These are phyloP conservation scores for Emericellopsis cladophorae DNA, from an alignment of 2,329 filamentous ascomycete species.

Conservation along the genomic window DNA sequence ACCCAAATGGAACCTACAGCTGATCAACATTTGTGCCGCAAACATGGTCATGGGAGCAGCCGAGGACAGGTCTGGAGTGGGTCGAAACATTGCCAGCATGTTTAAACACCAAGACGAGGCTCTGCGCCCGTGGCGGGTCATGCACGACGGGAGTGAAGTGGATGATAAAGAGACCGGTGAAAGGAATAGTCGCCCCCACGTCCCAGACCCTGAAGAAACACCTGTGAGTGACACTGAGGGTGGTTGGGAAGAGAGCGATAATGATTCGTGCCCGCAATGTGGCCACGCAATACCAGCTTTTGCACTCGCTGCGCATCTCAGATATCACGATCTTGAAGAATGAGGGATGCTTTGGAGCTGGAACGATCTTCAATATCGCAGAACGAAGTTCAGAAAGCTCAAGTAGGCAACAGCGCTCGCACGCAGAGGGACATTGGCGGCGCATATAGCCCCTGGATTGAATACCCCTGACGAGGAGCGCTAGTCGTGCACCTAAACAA, in stretches of 20 bases:
- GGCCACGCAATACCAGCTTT: conserved; percentile 42
- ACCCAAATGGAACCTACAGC: conserved; percentile 62
- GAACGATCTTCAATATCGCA: no score
- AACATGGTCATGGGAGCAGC: conserved; percentile 59
- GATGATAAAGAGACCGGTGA: conserved; percentile 14
- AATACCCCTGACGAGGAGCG: no score
- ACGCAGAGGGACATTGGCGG: no score
- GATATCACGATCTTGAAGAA: conserved; percentile 19
- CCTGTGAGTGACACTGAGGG: conserved; percentile 4
- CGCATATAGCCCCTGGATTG: no score
- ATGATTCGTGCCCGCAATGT: conserved; percentile 30
- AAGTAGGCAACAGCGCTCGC: no score
- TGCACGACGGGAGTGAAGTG: conserved; percentile 13
- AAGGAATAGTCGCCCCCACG: conserved; percentile 4
- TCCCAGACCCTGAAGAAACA: conserved; percentile 7
- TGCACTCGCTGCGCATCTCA: conserved; percentile 40
- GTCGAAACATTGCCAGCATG: conserved; percentile 72
- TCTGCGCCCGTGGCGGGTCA: conserved; percentile 51
- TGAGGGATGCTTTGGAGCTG: no score
- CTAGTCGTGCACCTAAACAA: no score
- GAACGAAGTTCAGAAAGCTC: no score
- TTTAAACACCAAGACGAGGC: conserved; percentile 63
- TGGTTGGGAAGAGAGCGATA: conserved; percentile 17
- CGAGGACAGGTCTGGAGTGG: conserved; percentile 37
- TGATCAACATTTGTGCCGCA: conserved; percentile 78